Evolutionary conservation across 331 rosid genomes (phyloP).

Genomic region (Pyrus hybrid): DNA sequence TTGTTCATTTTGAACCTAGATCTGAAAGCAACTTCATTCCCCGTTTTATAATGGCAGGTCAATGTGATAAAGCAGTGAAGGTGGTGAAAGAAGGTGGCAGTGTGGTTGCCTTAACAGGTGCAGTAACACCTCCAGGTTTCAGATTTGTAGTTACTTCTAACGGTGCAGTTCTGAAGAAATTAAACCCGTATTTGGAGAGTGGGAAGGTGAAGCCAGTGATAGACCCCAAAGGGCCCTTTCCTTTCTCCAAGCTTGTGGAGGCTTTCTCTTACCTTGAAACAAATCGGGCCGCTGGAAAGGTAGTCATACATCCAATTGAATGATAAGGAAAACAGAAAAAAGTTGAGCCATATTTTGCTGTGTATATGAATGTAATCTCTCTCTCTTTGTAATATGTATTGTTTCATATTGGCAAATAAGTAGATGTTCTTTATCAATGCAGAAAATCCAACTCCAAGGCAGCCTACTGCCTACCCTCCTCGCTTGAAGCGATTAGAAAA

Average conservation of each 20-base stretch:
- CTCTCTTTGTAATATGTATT: not conserved
- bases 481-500: not conserved
- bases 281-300: constrained; percentile 69
- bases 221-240: constrained; percentile 74
- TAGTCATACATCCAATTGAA: constrained; percentile 73
- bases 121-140: constrained; percentile 88
- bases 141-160: constrained; percentile 90
- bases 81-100: constrained; percentile 83
- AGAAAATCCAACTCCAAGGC: not conserved
- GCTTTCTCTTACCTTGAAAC: constrained; percentile 92
- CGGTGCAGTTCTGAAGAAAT: constrained; percentile 70
- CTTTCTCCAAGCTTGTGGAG: constrained; percentile 63
- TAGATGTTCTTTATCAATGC: not conserved
- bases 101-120: constrained; percentile 83
- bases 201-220: constrained; percentile 84
- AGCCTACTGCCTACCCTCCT: too few relatives aligned
- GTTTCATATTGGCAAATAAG: not conserved
- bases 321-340: constrained; percentile 11
- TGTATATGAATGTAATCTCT: not conserved
- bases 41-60: constrained; percentile 44
- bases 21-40: not conserved
- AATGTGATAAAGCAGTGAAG: constrained; percentile 88
- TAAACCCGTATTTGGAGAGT: constrained; percentile 78
- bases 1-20: not conserved
- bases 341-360: constrained; percentile 23